These are phyloP conservation scores for Paecilomyces dactylethromorphus DNA, from an alignment of 2,329 filamentous ascomycete species.

Conservation along the genomic window DNA sequence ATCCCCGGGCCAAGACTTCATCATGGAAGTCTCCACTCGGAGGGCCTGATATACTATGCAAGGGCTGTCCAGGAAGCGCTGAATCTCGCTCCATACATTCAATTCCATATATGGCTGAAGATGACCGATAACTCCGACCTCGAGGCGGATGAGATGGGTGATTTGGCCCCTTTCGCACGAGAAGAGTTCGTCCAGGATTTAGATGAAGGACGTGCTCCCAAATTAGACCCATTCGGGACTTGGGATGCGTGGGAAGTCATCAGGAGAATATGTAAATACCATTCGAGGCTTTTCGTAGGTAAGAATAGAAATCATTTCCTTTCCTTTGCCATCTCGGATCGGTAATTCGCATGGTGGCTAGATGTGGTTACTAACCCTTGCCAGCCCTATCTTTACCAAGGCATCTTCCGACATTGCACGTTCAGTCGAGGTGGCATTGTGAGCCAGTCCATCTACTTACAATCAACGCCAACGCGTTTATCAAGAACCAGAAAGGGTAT, in stretches of 20 bases:
- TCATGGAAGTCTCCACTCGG: conserved; percentile 43
- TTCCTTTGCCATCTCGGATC: neutral
- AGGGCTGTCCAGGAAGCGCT: conserved; percentile 77
- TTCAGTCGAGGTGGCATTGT: conserved; percentile 58
- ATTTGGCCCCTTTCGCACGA: conserved; percentile 37
- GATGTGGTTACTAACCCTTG: conserved; percentile 1
- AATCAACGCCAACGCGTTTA: conserved; percentile 47
- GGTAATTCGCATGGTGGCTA: neutral
- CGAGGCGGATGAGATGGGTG: conserved; percentile 38
- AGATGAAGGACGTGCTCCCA: conserved; percentile 31
- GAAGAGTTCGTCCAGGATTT: conserved; percentile 28
- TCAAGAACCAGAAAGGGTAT: conserved; percentile 53
- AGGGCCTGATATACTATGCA: conserved; percentile 65
- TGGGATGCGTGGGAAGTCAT: conserved; percentile 96
- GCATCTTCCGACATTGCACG: conserved; percentile 48
- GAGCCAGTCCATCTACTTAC: conserved; percentile 55
- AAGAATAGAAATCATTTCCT: conserved; percentile 36
- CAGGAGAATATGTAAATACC: conserved; percentile 78
- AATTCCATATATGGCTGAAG: conserved; percentile 72
- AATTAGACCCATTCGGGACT: conserved; percentile 65
- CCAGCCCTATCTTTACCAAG: conserved; percentile 54
- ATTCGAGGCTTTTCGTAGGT: conserved; percentile 75
- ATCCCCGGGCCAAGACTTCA: conserved; percentile 69
- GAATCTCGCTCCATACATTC: conserved; percentile 65
- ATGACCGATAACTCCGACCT: conserved; percentile 70